Evolutionary conservation across 441 rosid genomes (phyloP), one percentile per base, ranked within the genome.

Genomic region (Adansonia gregorii): DNA sequence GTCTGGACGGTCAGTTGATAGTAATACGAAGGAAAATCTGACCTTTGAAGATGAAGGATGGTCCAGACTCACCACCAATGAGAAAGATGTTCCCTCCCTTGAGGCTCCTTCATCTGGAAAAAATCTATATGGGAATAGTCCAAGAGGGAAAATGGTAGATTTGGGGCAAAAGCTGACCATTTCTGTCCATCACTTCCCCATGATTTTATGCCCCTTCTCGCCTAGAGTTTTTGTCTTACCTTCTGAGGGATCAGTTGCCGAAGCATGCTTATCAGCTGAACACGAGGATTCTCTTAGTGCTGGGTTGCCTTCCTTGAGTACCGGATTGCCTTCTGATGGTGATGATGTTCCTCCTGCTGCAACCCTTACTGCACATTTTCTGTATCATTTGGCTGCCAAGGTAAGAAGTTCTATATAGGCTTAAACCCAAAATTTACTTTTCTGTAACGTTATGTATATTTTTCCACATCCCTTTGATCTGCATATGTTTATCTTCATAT

Each of bases 161-260:
- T 75, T 69, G 63, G 82, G 83, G 77, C 72, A 79, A 75, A 85
- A 77, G 73, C 67, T 92, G 91, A 86, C 83, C 14, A 88, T 93
- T 78, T 90, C 89, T 14, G 98, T 95, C 80, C 89, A 86, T 82
- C 98, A 95, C 87, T 92, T 92, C 82, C 97, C 99, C 69, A 77
- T 92, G 92, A 85, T 95, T 82, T 82, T 93, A 73, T 92, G 97
- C 77, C 97, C 99, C 63, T 83, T 95, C 77, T 92, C 98, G 41
- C 95, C 97, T 69, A 87, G 92, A 83, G 91, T 89, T 49, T 95
- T 95, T 84, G 95, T 92, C 85, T 87, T 95, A 78, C 99, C 99
- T 70, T 95, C 99, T 54, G 95, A 92, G 87, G 98, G 99, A 78
- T 93, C 97, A 66, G 82, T 95, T 59, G 92, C 95, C 39, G 97